Evolutionary conservation across 2,329 filamentous ascomycete genomes (phyloP), one percentile per base, ranked within the genome.

Genomic region (Aspergillus spinulosporus): DNA sequence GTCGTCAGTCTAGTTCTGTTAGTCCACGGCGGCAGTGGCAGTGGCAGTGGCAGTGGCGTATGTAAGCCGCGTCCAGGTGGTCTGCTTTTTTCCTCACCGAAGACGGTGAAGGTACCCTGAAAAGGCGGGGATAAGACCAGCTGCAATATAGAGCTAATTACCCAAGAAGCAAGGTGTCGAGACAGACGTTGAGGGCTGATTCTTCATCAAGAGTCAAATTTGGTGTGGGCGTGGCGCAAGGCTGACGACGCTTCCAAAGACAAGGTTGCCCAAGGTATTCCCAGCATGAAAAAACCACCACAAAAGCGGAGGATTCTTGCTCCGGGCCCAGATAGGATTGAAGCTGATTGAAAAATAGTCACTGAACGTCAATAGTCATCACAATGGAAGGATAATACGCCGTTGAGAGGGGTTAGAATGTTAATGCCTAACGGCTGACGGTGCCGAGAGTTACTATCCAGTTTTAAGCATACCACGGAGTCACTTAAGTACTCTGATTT

Each of bases 1-100:
- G 47, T 46, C 37, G 48, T 45, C 39, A 36, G 50, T 52, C 40
- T 45, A 52, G 49, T 52, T 43, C 31, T 45, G 49, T 52, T 52
- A 49, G 54, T 53, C 40, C 39, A 36, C 40, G 32, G 56, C 48
- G 21, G 21, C 21, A 21, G 21, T 21, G 46, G 56, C 42, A 49
- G 39, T 53, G 21, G 21, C 21, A 21, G 21, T 21, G 46, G 56
- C 42, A 49, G 39, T 53, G 58, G 60, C 52, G 59, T 59, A 58
- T 59, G 59, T 60, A 60, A 62, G 61, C 61, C 61, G 57, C 49
- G 57, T 56, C 49, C 52, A 54, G 58, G 56, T 57, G 56, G 53
- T 53, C 45, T 47, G 14, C 28, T n/a, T 46, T 26, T 26, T 48
- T 34, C 39, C 36, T n/a, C 4, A 32, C 21, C 11, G 34, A 56